Base-by-base conservation (phyloP, 768 basidiomycete genomes). In the Crepidotus variabilis region DNA sequence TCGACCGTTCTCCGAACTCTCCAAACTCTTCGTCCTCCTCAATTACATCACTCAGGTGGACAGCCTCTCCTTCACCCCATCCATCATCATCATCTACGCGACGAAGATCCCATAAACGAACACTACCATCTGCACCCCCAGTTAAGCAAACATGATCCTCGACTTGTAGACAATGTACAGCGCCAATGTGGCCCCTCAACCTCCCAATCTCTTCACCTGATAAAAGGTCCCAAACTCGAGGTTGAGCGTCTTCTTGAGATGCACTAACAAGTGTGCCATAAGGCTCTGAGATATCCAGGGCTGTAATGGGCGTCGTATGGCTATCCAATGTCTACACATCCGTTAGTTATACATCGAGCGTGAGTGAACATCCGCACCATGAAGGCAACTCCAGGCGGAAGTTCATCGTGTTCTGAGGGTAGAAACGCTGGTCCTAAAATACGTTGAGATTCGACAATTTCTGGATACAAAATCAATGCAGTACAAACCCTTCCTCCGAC, bases 251-350 rank as follows among this genome's bases (percentile, higher is more conserved):
- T 51, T 92, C 90, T 58, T 84, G 85, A 1, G 92, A 88, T 1
- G 94, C 88, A 51, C 85, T 91, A 57, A 98, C 94, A 34, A 98
- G 83, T 9, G 87, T 90, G 14, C 94, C 96, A 64, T 99, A 99
- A 5, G 97, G 97, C 67, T 98, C 96, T 9, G 92, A 92, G 65
- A 98, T 92, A 72, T 99, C 97, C 18, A 99, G 81, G 1, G 94
- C 86, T 0, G 87, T 86, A 61, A 99, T 86, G 0, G 92, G 89
- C 0, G 86, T 85, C 0, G 83, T 78, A 63, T 98, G 96, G 49
- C 84, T 84, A 43, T 87, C 80, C 32, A 98, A 78, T 2, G 93
- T 92, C 92, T 95, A 47, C 32, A 51, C 36, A 11, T 16, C 32
- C 54, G 60, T 24, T 20, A n/a, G 28, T n/a, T 28, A 3, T 8